phyloP scores from a whole-genome alignment of 805 yeast species.

The Diddensiella transvaalensis region DNA sequence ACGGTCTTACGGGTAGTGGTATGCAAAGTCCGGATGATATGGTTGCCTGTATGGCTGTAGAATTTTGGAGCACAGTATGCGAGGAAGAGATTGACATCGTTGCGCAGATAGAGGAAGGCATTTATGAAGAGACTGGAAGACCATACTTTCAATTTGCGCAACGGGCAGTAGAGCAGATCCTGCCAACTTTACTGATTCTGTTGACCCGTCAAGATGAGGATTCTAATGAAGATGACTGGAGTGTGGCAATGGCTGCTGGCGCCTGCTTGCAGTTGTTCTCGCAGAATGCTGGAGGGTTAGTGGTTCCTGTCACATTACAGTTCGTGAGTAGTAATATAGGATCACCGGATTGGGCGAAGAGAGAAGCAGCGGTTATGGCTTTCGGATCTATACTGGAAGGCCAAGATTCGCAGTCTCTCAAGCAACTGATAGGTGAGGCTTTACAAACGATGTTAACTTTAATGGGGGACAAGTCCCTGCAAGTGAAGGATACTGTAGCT shows the following conservation, averaged over 20 bases:
- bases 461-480: conserved; percentile 71
- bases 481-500: conserved; percentile 94
- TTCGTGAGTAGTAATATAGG: conserved; percentile 76
- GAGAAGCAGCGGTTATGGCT: conserved; percentile 99
- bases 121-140: conserved; percentile 43
- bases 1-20: conserved; percentile 79
- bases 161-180: conserved; percentile 76
- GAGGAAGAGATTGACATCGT: conserved; percentile 90
- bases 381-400: conserved; percentile 97
- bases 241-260: conserved; percentile 98
- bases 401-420: conserved; percentile 71
- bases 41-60: conserved; percentile 97
- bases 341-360: conserved; percentile 67
- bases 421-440: conserved; percentile 72
- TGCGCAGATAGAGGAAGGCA: conserved; percentile 46
- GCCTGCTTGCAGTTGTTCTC: conserved; percentile 94
- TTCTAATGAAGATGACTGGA: conserved; percentile 92
- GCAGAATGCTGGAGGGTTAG: conserved; percentile 79
- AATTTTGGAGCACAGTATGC: conserved; percentile 99
- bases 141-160: conserved; percentile 76
- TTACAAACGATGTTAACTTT: conserved; percentile 70
- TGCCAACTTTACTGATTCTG: conserved; percentile 78
- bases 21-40: conserved; percentile 81
- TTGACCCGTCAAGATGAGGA: conserved; percentile 87
- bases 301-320: conserved; percentile 76